Evolutionary conservation across 2,329 filamentous ascomycete species (phyloP), one percentile per base, ranked within the genome.

Genomic region (Cladobotryum protrusum): DNA sequence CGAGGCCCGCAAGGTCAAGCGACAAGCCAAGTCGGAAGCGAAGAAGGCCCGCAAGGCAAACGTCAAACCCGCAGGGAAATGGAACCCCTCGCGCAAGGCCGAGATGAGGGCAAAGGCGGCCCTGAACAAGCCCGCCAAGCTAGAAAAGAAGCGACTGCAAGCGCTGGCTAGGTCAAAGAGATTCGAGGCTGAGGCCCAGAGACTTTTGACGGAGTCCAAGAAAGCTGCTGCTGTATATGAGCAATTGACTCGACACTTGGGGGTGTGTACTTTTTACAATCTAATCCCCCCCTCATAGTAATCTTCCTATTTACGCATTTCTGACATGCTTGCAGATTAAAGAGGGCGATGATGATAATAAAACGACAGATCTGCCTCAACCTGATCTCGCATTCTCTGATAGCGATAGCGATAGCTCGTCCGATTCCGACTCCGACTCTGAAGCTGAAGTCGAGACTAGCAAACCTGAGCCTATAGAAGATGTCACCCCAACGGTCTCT

Each of bases 151-250:
- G 43, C 67, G 64, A 36, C 57, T 62, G 45, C 67, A 66, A 17
- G 56, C 74, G 45, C 63, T 69, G 19, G 53, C 54, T n/a, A 67
- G 68, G 49, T 59, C 62, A 9, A 52, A 71, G 20, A 68, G 69
- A 57, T 63, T 74, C 34, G 68, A 73, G 58, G 59, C 57, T 3
- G 62, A 74, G 59, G 71, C 67, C 2, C 55, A 61, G 18, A 69
- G 70, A 61, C 52, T 78, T 33, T 56, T 72, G 56, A 59, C 57
- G 1, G 66, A 75, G 50, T 68, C 74, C 0, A 66, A 70, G 53
- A 67, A 64, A 50, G 56, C 58, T 19, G 57, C 59, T 24, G 57
- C 57, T 9, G 54, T 63, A 39, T 64, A 67, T 35, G 57, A 63
- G 47, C 51, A 52, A 18, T 48, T 62, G 46, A 56, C 53, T 2